These are phyloP conservation scores for Rhizopogon sp. DNA, from an alignment of 768 basidiomycete genomes.

Conservation along the genomic window DNA sequence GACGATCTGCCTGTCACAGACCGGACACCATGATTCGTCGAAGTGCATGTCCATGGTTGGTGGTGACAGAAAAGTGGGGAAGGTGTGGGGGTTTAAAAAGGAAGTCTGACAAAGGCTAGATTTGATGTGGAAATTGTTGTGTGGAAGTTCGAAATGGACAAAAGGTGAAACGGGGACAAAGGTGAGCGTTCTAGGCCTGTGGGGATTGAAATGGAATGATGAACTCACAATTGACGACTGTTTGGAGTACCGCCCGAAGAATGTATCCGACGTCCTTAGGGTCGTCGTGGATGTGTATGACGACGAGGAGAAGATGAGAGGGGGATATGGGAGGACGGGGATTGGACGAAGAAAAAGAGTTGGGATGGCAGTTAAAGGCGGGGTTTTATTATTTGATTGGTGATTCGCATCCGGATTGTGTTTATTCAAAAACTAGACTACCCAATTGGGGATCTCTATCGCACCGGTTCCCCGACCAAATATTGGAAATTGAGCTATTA, in stretches of 20 bases:
- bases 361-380: conserved; percentile 15
- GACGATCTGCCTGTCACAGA: conserved; percentile 72
- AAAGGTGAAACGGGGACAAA: conserved; percentile 15
- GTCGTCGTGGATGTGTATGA: neutral
- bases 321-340: conserved; percentile 18
- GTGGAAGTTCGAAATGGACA: neutral
- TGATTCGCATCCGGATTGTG: conserved; percentile 25
- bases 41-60: conserved; percentile 32
- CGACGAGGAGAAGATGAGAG: conserved; percentile 17
- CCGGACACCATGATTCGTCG: conserved; percentile 78
- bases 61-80: conserved; percentile 4
- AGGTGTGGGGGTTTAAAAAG: conserved; percentile 6
- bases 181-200: conserved; percentile 1
- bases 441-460: conserved; percentile 9
- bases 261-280: neutral
- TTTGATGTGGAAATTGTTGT: conserved; percentile 1
- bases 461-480: conserved; percentile 24
- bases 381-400: conserved; percentile 33
- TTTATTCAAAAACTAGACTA: conserved; percentile 15
- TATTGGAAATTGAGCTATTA: conserved; percentile 29
- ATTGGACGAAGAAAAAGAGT: conserved; percentile 14
- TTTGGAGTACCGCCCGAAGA: neutral
- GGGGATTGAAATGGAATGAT: conserved; percentile 8
- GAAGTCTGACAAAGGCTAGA: neutral
- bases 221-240: conserved; percentile 8